phyloP scores from a whole-genome alignment of 1,284 basidiomycete genomes.

The Meira nashicola region DNA sequence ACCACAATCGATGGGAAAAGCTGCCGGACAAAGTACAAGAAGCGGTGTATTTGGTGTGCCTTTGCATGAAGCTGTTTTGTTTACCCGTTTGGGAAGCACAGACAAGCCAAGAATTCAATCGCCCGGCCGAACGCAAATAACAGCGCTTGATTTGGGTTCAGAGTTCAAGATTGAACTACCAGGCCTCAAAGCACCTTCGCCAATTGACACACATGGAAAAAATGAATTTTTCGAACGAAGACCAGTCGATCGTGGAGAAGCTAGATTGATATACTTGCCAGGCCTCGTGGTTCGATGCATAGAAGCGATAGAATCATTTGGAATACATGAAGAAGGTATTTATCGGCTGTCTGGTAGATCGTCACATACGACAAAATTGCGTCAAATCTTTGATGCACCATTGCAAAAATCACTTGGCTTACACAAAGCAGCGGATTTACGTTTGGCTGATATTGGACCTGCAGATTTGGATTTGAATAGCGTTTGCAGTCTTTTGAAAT shows the following conservation, averaged over 20 bases:
- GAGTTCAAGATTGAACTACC: conserved; percentile 10
- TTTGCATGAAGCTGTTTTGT: conserved; percentile 34
- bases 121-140: neutral
- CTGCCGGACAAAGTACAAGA: conserved; percentile 1
- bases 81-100: conserved; percentile 20
- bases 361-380: conserved; percentile 43
- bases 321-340: conserved; percentile 44
- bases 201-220: neutral
- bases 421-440: conserved; percentile 20
- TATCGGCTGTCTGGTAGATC: conserved; percentile 46
- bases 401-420: conserved; percentile 1
- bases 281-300: conserved; percentile 44
- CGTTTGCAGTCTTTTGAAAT: conserved; percentile 48
- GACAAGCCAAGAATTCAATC: neutral
- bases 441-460: conserved; percentile 35
- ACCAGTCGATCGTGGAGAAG: conserved; percentile 19
- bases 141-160: conserved; percentile 10
- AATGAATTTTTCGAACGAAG: neutral
- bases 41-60: conserved; percentile 34
- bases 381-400: conserved; percentile 28
- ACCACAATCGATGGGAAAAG: conserved; percentile 13
- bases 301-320: conserved; percentile 44
- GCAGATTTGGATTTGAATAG: conserved; percentile 49
- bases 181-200: neutral
- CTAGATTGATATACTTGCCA: conserved; percentile 33